phyloP scores from a whole-genome alignment of 495 filamentous ascomycete species.

The Trichocladium antarcticum region DNA sequence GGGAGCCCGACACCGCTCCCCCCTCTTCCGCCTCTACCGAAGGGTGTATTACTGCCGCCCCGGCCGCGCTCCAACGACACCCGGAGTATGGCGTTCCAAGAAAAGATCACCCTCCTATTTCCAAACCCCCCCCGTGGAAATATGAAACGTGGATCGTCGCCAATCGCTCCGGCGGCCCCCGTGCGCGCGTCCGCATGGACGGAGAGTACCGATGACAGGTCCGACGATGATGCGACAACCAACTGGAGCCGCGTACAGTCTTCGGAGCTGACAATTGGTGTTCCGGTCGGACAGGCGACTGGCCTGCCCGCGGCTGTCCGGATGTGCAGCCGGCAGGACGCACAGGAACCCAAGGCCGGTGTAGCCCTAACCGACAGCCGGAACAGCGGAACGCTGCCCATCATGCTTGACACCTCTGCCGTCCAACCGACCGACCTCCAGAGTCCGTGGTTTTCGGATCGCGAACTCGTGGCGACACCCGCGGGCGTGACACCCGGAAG shows the following conservation, averaged over 20 bases:
- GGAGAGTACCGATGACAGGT: conserved; percentile 20
- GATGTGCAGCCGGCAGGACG: conserved; percentile 14
- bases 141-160: conserved; percentile 28
- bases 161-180: conserved; percentile 19
- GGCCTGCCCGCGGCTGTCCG: conserved; percentile 27
- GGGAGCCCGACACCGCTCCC: conserved; percentile 41
- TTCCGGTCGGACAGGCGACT: conserved; percentile 23
- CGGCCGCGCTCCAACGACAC: conserved; percentile 35
- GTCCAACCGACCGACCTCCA: neutral
- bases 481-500: too few species aligned
- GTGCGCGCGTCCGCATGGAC: conserved; percentile 24
- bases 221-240: conserved; percentile 28
- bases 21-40: conserved; percentile 37
- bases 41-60: conserved; percentile 21
- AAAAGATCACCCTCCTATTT: conserved; percentile 42
- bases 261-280: conserved; percentile 27
- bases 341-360: neutral
- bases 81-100: conserved; percentile 45
- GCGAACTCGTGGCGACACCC: conserved; percentile 3
- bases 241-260: conserved; percentile 35
- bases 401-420: conserved; percentile 27
- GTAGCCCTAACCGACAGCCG: neutral
- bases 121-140: conserved; percentile 30
- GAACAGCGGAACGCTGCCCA: conserved; percentile 20
- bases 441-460: conserved; percentile 2